Base-by-base conservation (phyloP, 805 yeast genomes). In the Yarrowia yakushimensis region DNA sequence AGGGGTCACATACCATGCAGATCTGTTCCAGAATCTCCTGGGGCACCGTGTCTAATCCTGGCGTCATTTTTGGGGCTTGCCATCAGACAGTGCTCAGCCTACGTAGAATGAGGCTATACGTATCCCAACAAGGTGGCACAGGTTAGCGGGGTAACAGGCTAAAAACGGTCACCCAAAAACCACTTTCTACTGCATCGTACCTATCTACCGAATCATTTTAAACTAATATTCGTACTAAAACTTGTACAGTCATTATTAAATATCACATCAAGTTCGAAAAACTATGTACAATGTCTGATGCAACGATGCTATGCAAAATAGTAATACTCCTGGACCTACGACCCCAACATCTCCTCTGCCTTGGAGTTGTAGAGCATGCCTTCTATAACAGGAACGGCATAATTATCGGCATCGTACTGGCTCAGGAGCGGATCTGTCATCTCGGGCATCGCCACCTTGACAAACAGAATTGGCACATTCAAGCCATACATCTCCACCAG, bases 291-390 rank as follows among this genome's bases (percentile, higher is more conserved):
- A 30, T 4, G 43, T 7, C 15, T 41, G 30, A 9, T 41, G 30
- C 17, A 8, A 15, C 18, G 25, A 20, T 39, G 27, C 8, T 13
- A 43, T 43, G 48, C 52, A 45, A 45, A 45, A 30, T 18, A 30
- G 23, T 18, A 25, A 8, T 25, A 25, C 27, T 25, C 8, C 8
- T 25, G 8, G 27, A 5, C 8, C 27, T 8, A 4, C 27, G 13
- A 22, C 10, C 42, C 59, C 59, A 52, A 25, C 42, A 52, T 34
- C 34, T 52, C 43, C 43, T 52, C 59, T 2, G 59, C 59, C 43
- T 17, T 52, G 23, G 33, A 15, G 28, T 55, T 55, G 30, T 39
- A 39, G 10, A 55, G 30, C 48, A 55, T 30, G 27, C 61, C 61
- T 30, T 55, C 48, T 18, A 55, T 41, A 22, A 20, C 20, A 28